Base-by-base conservation (phyloP, 805 yeast species). In the Starmera amethionina region DNA sequence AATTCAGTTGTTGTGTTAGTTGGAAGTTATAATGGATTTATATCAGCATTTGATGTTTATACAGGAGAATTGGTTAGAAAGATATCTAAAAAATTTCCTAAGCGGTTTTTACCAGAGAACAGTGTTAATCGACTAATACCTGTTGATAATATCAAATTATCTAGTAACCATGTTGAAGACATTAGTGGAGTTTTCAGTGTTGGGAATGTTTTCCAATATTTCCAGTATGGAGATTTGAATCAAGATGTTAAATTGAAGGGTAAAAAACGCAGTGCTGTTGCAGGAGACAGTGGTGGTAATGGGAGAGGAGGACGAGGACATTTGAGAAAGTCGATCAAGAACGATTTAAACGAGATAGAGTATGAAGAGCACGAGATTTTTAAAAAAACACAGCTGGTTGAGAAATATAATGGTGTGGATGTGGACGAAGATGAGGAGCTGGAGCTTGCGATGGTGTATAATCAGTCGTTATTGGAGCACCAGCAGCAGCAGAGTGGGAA, bases 401-500 rank as follows among this genome's bases (percentile, higher is more conserved):
- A 40, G 7, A 48, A 47, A 37, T 55, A 50, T 35, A 54, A 55
- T 36, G 58, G 58, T 4, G 42, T 36, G 11, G 52, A 47, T 9
- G 18, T 49, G 3, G 36, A 41, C 1, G 45, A 39, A 5, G 44
- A 46, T 4, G 59, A 55, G 29, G 52, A 55, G 27, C 32, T 55
- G 2, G 56, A 55, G 36, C 36, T 55, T 12, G 59, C 58, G 0
- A 48, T 52, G 46, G 57, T 52, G 1, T 30, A 54, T 29, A 52
- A 49, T 31, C 16, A 40, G 5, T 53, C 58, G 0, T 5, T 51
- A 18, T 45, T 49, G 10, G 46, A 47, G 6, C 37, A 40, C 8
- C 31, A 12, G 13, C 25, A 19, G 11, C 29, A 16, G 14, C 44
- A 51, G n/a, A n/a, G n/a, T n/a, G n/a, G n/a, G n/a, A n/a, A n/a